Base-by-base conservation (phyloP, 2,329 filamentous ascomycete genomes). In the Fusarium coffeatum region DNA sequence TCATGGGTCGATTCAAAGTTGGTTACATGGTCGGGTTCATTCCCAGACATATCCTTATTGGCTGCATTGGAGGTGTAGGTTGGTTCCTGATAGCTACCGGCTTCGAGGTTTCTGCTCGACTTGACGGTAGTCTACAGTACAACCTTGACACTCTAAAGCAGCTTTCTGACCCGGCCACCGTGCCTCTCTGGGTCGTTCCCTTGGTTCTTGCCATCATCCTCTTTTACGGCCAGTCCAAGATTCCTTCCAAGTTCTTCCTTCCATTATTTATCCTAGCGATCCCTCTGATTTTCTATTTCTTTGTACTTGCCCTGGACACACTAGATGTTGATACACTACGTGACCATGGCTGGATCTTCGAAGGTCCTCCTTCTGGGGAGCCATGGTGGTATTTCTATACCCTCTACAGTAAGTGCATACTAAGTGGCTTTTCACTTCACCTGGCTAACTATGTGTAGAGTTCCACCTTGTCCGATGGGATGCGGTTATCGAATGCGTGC, bases 311-410 rank as follows among this genome's bases (percentile, higher is more conserved):
- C 3, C 83, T 95, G 10, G 88, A 93, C 48, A 84, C 86, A 20
- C 83, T 97, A 53, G 84, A 92, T 42, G 85, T 93, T 64, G 85
- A 88, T 40, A 84, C 84, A 15, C 82, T 98, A 46, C 90, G 94
- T 55, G 80, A 87, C 12, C 83, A 86, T 50, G 96, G 96, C 20
- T 99, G 96, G 96, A 92, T 98, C 13, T 99, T 99, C 74, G 88
- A 93, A 73, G 92, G 92, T 0, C 95, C 96, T 2, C 91, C 92
- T 47, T 90, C 91, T 12, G 92, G 89, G 15, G 93, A 97, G 74
- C 94, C 96, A 0, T 99, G 97, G 89, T 99, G 96, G 88, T 94
- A 96, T 78, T 99, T 99, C 76, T 99, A 97, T 81, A 97, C 93
- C 1, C 87, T 98, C 49, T 99, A 97, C 80, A 90, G 93, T 95